phyloP scores from a whole-genome alignment of 495 filamentous ascomycete genomes.

The Aspergillus kassunensis region DNA sequence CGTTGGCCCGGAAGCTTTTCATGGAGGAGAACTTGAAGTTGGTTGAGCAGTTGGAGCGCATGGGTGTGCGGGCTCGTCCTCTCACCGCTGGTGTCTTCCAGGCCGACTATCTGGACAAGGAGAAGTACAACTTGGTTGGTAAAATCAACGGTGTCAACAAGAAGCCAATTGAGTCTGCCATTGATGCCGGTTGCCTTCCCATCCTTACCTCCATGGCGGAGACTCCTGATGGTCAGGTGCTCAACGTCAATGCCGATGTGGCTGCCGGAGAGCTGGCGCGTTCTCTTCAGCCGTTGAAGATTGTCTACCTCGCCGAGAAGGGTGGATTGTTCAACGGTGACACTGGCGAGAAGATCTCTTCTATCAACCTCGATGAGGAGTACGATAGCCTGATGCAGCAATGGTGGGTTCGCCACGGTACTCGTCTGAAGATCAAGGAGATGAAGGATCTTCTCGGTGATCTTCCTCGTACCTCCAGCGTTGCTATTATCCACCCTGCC shows the following conservation, averaged over 20 bases:
- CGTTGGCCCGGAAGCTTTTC: conserved; percentile 86
- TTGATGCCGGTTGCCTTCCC: conserved; percentile 86
- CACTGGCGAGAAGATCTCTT: conserved; percentile 91
- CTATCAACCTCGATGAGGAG: conserved; percentile 97
- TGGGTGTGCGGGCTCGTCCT: conserved; percentile 87
- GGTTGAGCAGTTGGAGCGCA: conserved; percentile 83
- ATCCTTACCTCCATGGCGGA: conserved; percentile 98
- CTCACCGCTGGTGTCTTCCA: conserved; percentile 92
- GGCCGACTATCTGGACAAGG: conserved; percentile 90
- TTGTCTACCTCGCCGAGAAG: conserved; percentile 97
- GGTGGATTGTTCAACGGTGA: conserved; percentile 93
- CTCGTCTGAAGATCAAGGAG: conserved; percentile 96
- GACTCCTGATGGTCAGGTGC: conserved; percentile 84
- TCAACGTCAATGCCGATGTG: conserved; percentile 98
- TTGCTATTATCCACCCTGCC: conserved; percentile 94
- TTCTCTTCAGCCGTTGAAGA: conserved; percentile 89
- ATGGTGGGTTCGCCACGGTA: conserved; percentile 94
- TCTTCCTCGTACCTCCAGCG: conserved; percentile 86
- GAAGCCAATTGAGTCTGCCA: conserved; percentile 84
- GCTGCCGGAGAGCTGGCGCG: conserved; percentile 91
- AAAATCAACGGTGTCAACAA: conserved; percentile 95
- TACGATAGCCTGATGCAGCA: conserved; percentile 93
- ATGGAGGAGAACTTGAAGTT: conserved; percentile 95
- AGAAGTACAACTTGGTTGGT: conserved; percentile 91
- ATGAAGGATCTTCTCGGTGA: conserved; percentile 89